These are phyloP conservation scores for Nemophila menziesii DNA, from an alignment of 257 asterid genomes.

Conservation along the genomic window DNA sequence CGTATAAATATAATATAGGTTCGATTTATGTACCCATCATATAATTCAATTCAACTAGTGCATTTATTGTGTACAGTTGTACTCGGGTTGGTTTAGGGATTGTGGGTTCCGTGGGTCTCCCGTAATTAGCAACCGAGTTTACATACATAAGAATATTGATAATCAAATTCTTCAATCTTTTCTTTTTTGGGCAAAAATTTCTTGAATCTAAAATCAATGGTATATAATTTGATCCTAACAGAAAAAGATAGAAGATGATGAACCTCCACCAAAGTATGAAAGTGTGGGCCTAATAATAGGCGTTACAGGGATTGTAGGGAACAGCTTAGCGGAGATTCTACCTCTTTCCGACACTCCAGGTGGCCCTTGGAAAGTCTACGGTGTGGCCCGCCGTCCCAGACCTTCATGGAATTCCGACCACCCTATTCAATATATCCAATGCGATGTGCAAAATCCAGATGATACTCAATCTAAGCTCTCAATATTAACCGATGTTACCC, in stretches of 20 bases:
- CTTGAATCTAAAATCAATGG: too few species aligned
- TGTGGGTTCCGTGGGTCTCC: too few species aligned
- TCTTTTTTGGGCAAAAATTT: too few species aligned
- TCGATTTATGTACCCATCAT: too few species aligned
- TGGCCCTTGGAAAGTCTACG: slow-evolving; percentile 35
- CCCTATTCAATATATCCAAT: slow-evolving; percentile 16
- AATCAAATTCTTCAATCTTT: too few species aligned
- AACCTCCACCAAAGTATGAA: slow-evolving; percentile 8
- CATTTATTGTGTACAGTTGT: too few species aligned
- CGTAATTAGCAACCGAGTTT: too few species aligned
- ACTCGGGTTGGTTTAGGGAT: too few species aligned
- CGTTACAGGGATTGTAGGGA: slow-evolving; percentile 27
- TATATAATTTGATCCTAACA: slow-evolving; percentile 7
- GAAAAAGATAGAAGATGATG: slow-evolving; percentile 18
- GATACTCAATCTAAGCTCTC: slow-evolving; percentile 19
- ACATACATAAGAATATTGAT: too few species aligned
- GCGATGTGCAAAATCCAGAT: slow-evolving; percentile 16
- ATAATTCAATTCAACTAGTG: too few species aligned
- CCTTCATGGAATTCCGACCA: slow-evolving; percentile 18
- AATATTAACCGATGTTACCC: slow-evolving; percentile 19
- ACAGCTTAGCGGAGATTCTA: slow-evolving; percentile 29
- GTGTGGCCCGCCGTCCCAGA: slow-evolving; percentile 26
- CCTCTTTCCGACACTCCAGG: slow-evolving; percentile 30
- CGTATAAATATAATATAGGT: too few species aligned
- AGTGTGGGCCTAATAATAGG: slow-evolving; percentile 24